Conservation (phyloP, 2,329 filamentous ascomycete genomes). For the Xylaria sp. region DNA sequence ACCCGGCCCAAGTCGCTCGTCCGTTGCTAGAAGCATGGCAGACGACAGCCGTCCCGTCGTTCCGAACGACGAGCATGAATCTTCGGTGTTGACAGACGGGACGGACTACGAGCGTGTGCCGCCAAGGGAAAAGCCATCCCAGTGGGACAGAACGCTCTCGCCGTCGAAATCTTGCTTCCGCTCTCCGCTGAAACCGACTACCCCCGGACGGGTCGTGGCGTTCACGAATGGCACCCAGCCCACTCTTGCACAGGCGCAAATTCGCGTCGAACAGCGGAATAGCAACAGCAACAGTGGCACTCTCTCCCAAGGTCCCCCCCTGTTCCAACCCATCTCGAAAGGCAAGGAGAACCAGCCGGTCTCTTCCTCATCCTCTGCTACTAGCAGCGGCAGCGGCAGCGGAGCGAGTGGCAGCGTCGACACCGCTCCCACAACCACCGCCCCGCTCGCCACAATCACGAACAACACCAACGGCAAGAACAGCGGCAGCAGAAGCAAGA, state of each 20-base stretch:
- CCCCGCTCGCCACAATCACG: neutral
- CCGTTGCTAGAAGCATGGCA: constrained; percentile 16
- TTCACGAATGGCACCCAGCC: constrained; percentile 57
- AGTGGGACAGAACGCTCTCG: constrained; percentile 55
- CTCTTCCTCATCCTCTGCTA: constrained; percentile 21
- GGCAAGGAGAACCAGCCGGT: constrained; percentile 40
- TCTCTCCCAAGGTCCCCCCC: constrained; percentile 19
- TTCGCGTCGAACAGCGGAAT: constrained; percentile 24
- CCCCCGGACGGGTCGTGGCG: constrained; percentile 60
- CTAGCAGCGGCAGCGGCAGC: constrained; percentile 4
- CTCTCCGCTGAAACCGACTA: constrained; percentile 60
- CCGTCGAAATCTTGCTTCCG: constrained; percentile 60
- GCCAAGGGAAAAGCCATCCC: constrained; percentile 48
- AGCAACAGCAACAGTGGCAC: constrained; percentile 9
- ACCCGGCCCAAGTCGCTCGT: constrained; percentile 33
- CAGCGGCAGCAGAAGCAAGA: neutral
- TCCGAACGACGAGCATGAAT: constrained; percentile 31
- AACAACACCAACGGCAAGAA: constrained; percentile 4
- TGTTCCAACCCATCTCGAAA: constrained; percentile 22
- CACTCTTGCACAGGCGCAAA: constrained; percentile 46
- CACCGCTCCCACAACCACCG: neutral
- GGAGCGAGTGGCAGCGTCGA: constrained; percentile 2
- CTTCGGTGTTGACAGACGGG: constrained; percentile 41
- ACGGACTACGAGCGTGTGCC: constrained; percentile 44
- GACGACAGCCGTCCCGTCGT: constrained; percentile 16